Conservation (phyloP, 345 rosid species). For the Hevea brasiliensis region DNA sequence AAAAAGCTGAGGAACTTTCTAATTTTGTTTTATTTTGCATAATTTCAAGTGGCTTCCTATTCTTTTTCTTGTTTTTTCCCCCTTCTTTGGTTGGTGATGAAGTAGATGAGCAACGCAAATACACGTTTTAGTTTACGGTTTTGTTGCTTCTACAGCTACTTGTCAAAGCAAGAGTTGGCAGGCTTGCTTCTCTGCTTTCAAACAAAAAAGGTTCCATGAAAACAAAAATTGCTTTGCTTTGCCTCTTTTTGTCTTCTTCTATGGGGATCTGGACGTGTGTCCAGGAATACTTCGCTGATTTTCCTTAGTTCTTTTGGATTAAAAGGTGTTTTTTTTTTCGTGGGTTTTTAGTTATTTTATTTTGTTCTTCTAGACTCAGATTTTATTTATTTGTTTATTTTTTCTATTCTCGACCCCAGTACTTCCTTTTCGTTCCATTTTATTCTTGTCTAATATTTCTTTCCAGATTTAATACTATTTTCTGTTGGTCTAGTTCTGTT, state of each 20-base stretch:
- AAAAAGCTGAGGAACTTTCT: constrained; percentile 7
- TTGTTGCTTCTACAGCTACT: constrained; percentile 16
- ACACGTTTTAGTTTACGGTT: constrained; percentile 17
- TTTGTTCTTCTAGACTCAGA: not conserved
- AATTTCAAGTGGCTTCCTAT: constrained; percentile 13
- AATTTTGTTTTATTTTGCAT: constrained; percentile 4
- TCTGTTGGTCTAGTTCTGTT: not conserved
- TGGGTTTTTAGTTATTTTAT: not conserved
- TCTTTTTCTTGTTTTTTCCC: too few species aligned
- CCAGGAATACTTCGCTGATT: constrained; percentile 5
- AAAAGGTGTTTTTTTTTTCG: not conserved
- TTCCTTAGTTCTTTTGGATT: not conserved
- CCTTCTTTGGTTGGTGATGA: constrained; percentile 8
- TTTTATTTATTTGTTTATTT: too few species aligned
- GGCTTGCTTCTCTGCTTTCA: constrained; percentile 4
- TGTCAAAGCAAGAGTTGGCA: constrained; percentile 37
- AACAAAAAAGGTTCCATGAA: not conserved
- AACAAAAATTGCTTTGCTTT: not conserved
- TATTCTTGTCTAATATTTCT: not conserved
- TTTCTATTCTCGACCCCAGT: not conserved
- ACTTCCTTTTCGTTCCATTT: not conserved
- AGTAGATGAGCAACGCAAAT: constrained; percentile 15
- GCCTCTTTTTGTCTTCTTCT: not conserved
- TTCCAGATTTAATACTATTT: not conserved
- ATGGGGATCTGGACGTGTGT: constrained; percentile 7